Base-by-base conservation (phyloP, 257 asterid genomes). In the Osmanthus fragrans region DNA sequence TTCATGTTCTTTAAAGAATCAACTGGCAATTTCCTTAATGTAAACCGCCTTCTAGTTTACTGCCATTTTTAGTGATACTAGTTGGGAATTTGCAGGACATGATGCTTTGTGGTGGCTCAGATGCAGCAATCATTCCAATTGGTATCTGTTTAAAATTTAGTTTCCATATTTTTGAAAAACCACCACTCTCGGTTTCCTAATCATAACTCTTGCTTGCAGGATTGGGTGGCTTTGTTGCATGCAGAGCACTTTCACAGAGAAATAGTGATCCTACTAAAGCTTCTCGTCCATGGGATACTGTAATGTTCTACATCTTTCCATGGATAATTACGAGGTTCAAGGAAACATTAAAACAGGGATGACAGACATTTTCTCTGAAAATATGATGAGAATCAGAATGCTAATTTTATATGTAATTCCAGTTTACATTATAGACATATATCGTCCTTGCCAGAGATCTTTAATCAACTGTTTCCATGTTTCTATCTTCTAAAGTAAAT, bases 21-120 rank as follows among this genome's bases (percentile, higher is more conserved):
- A 75, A 51, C 80, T 71, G 33, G 56, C 33, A 63, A 75, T 67
- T 64, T 42, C 67, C 25, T 70, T 73, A 72, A 36, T 27, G 29
- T 63, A 56, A 68, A 77, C 68, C 33, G 16, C 71, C 72, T 29
- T 70, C 76, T 72, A 33, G 69, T 69, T 69, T 73, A 39, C 76
- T 51, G 4, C 54, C 32, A 23, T 39, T 63, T 72, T 47, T 73
- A 74, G 71, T 80, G 72, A 83, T 75, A 70, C 51, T 63, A 75
- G 73, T 78, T 73, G 85, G 40, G 65, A 77, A 82, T 82, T 77
- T 89, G 85, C 91, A 94, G 97, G 97, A 92, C 73, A 30, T 94
- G 97, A 94, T 94, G 98, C 97, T 94, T 71, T 91, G 97, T 78
- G 98, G 98, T 75, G 98, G 98, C 29, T 94, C 98, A 73, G 98